phyloP scores from a whole-genome alignment of 2,329 filamentous ascomycete genomes.

The Sclerotinia glacialis region DNA sequence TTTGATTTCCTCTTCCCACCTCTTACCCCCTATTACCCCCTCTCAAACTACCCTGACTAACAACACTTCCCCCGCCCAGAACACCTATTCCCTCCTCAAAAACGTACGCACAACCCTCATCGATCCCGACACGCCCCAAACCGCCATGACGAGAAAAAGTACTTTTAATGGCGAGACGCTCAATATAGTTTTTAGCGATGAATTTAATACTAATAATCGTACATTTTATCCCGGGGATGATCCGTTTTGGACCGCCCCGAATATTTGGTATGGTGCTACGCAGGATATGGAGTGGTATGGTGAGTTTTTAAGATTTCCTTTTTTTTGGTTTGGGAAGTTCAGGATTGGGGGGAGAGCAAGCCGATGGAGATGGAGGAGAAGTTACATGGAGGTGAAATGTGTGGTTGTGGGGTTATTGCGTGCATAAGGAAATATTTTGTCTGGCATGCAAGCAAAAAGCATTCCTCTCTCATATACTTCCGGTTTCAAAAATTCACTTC shows the following conservation, averaged over 20 bases:
- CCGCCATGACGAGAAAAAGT: constrained; percentile 46
- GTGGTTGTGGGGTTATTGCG: background rate
- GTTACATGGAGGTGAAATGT: background rate
- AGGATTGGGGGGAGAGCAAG: background rate
- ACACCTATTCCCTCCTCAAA: constrained; percentile 47
- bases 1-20: too few species aligned
- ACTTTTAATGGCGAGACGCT: constrained; percentile 46
- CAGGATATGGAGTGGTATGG: constrained; percentile 43
- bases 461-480: background rate
- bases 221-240: constrained; percentile 58
- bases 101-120: constrained; percentile 49
- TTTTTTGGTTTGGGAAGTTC: background rate
- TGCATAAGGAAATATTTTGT: background rate
- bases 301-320: constrained; percentile 1
- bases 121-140: constrained; percentile 50
- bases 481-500: background rate
- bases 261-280: constrained; percentile 56
- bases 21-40: too few species aligned
- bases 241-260: constrained; percentile 51
- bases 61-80: background rate
- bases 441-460: background rate
- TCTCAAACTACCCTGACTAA: background rate
- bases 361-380: too few species aligned
- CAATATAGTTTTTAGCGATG: constrained; percentile 54
- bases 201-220: constrained; percentile 52